Evolutionary conservation across 257 asterid species (phyloP).

Genomic region (Lavandula angustifolia): DNA sequence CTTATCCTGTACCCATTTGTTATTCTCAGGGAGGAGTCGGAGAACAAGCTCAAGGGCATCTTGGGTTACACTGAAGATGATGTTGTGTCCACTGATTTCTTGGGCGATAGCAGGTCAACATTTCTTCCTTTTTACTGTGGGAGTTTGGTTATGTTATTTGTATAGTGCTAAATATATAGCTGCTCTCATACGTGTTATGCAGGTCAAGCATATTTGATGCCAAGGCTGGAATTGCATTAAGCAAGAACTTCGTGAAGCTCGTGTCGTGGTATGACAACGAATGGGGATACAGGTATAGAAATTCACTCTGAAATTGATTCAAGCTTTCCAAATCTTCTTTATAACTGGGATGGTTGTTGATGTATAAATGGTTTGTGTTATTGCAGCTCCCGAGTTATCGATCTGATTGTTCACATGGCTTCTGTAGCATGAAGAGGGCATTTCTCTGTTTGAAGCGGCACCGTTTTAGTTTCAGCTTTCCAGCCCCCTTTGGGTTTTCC

Average conservation of each 20-base stretch:
- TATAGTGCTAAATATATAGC: no score
- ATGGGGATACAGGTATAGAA: constrained; percentile 66
- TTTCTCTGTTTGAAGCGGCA: no score
- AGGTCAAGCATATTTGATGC: constrained; percentile 75
- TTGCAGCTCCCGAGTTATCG: neutral
- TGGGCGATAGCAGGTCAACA: constrained; percentile 55
- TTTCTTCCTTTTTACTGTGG: neutral
- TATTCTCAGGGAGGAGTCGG: constrained; percentile 48
- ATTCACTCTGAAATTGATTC: neutral
- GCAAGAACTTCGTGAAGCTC: constrained; percentile 55
- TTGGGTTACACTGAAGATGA: constrained; percentile 69
- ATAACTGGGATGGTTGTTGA: neutral
- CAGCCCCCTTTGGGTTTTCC: no score
- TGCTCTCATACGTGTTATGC: neutral
- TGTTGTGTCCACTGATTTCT: constrained; percentile 58
- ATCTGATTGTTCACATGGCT: neutral
- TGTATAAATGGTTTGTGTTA: neutral
- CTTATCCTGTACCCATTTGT: neutral
- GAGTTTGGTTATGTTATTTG: no score
- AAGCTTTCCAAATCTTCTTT: neutral
- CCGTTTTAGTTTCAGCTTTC: no score
- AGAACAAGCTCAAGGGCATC: constrained; percentile 55
- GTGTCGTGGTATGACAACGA: constrained; percentile 74
- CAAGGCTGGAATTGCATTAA: constrained; percentile 71
- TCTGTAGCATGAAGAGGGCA: neutral